A percentile compares a stretch with the other conserved stretches of the same genome.
Evolutionary conservation across 805 yeast species (phyloP).

Genomic region (Nakazawaea holstii): DNA sequence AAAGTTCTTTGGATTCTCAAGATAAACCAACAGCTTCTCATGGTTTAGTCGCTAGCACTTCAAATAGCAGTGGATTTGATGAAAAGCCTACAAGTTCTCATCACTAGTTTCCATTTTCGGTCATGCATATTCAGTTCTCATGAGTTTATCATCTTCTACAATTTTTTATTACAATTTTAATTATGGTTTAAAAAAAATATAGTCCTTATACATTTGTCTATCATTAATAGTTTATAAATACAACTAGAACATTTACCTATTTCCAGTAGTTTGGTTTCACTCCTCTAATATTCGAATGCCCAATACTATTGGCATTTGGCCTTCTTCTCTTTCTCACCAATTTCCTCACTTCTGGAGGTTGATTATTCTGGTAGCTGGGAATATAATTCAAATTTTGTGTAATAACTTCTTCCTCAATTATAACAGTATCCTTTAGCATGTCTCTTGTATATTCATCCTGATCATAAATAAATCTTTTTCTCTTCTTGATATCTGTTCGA

Average conservation of each 20-base stretch:
- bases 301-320: slow-evolving; percentile 45
- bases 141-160: too few relatives aligned
- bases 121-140: neutral
- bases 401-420: slow-evolving; percentile 10
- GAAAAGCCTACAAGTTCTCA: neutral
- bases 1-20: neutral
- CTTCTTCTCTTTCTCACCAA: slow-evolving; percentile 35
- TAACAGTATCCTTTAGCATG: slow-evolving; percentile 5
- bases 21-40: slow-evolving; percentile 1
- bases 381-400: slow-evolving; percentile 10
- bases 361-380: slow-evolving; percentile 3
- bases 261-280: slow-evolving; percentile 37
- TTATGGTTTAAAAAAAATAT: neutral
- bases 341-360: slow-evolving; percentile 20
- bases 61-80: neutral
- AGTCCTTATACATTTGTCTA: neutral
- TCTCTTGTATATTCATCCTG: neutral
- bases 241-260: too few relatives aligned
- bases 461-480: slow-evolving; percentile 7
- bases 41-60: neutral
- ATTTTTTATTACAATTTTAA: neutral
- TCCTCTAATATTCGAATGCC: slow-evolving; percentile 37
- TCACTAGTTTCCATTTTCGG: neutral
- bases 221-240: neutral
- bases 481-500: slow-evolving; percentile 6